phyloP scores from a whole-genome alignment of 495 filamentous ascomycete species.

The Collariella sp. region DNA sequence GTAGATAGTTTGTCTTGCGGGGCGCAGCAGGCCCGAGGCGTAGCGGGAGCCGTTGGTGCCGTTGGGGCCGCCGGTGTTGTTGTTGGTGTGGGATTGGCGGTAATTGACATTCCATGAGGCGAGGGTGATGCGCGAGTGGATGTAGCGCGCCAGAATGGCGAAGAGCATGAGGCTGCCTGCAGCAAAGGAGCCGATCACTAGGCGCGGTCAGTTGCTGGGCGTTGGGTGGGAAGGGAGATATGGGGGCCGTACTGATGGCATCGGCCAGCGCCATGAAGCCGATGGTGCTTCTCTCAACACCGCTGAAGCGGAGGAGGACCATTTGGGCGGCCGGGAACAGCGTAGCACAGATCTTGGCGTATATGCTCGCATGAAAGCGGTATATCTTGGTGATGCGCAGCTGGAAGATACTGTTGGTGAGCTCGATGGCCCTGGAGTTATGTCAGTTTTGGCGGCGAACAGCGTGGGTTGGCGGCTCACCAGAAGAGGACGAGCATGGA shows the following conservation, averaged over 20 bases:
- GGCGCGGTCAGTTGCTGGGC: background rate
- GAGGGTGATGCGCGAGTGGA: constrained; percentile 34
- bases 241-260: constrained; percentile 30
- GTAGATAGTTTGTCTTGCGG: constrained; percentile 29
- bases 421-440: constrained; percentile 30
- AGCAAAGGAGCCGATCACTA: constrained; percentile 37
- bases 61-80: constrained; percentile 15
- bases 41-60: background rate
- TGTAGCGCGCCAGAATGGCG: constrained; percentile 38
- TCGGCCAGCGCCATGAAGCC: constrained; percentile 36
- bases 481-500: constrained; percentile 41
- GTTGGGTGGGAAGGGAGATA: background rate
- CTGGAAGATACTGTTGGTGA: constrained; percentile 33
- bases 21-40: background rate
- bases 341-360: constrained; percentile 31
- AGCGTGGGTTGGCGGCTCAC: constrained; percentile 8
- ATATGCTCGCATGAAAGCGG: constrained; percentile 22
- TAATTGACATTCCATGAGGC: constrained; percentile 33
- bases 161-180: constrained; percentile 34
- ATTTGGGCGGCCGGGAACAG: constrained; percentile 32
- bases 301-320: constrained; percentile 27
- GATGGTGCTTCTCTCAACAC: constrained; percentile 20
- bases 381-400: constrained; percentile 14
- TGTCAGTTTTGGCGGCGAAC: background rate
- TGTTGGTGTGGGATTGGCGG: constrained; percentile 15